phyloP scores from a whole-genome alignment of 805 yeast genomes.

The Ogataea populi-albae region DNA sequence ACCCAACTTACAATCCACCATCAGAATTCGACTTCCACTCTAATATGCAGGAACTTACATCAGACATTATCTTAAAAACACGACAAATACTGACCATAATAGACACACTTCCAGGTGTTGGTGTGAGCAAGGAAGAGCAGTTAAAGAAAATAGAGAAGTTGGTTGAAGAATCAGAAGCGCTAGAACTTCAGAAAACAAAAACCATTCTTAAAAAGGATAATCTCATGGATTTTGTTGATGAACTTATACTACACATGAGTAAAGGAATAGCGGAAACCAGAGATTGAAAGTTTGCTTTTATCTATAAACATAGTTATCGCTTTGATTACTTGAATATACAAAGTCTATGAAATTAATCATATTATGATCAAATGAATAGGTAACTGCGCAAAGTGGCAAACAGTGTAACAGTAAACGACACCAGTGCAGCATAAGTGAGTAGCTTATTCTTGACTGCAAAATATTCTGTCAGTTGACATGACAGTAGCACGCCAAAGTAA shows the following conservation, averaged over 20 bases:
- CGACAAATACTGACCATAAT: constrained; percentile 84
- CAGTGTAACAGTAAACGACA: too few relatives aligned
- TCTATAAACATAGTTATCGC: background rate
- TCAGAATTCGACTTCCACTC: constrained; percentile 34
- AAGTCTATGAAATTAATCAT: too few relatives aligned
- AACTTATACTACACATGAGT: constrained; percentile 59
- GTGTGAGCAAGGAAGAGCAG: constrained; percentile 76
- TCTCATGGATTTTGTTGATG: constrained; percentile 60
- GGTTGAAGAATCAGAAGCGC: constrained; percentile 56
- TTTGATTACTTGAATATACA: too few relatives aligned
- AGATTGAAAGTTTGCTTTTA: constrained; percentile 10
- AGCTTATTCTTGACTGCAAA: constrained; percentile 29
- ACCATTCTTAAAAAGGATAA: constrained; percentile 64
- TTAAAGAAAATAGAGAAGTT: constrained; percentile 58
- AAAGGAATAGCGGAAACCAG: constrained; percentile 49
- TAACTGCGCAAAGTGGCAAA: too few relatives aligned
- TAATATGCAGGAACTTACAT: constrained; percentile 72
- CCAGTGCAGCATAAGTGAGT: constrained; percentile 6
- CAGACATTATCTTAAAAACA: constrained; percentile 80
- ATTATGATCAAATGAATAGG: too few relatives aligned
- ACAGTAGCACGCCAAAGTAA: constrained; percentile 45
- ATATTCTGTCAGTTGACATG: constrained; percentile 45
- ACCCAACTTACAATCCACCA: constrained; percentile 52
- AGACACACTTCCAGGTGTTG: constrained; percentile 90
- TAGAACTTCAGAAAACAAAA: constrained; percentile 55